Percentiles rank a stretch among this genome's conserved stretches.
Conservation (phyloP, 441 rosid species). For the Syzygium malaccense region DNA sequence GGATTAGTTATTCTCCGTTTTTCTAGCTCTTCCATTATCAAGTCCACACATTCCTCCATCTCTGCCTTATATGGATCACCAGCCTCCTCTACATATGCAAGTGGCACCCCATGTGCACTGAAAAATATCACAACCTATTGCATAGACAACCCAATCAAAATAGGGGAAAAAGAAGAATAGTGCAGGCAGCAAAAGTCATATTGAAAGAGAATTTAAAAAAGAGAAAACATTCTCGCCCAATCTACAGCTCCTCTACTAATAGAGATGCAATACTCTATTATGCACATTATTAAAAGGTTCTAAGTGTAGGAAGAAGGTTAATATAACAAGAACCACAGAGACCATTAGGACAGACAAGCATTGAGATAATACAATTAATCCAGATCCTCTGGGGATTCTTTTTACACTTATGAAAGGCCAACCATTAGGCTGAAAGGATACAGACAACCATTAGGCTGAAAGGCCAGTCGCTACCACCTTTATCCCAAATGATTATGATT, state of each 20-base stretch:
- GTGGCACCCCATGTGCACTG: constrained; percentile 99
- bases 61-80: constrained; percentile 99
- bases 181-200: neutral
- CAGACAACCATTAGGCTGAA: neutral
- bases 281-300: neutral
- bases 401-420: neutral
- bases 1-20: constrained; percentile 61
- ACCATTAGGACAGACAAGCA: neutral
- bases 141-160: constrained; percentile 13
- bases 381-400: neutral
- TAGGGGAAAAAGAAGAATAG: neutral
- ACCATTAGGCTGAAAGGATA: no score
- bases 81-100: constrained; percentile 97
- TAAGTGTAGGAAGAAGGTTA: neutral
- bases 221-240: neutral
- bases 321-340: neutral
- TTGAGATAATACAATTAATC: neutral
- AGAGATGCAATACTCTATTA: neutral
- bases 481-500: neutral
- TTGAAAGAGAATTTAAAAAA: neutral
- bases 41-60: constrained; percentile 97
- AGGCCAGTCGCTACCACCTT: neutral
- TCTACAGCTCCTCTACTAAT: neutral
- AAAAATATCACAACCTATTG: constrained; percentile 89
- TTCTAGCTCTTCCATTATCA: constrained; percentile 94